Base-by-base conservation (phyloP, 2,329 filamentous ascomycete genomes). In the Phyllosticta citrichinensis region DNA sequence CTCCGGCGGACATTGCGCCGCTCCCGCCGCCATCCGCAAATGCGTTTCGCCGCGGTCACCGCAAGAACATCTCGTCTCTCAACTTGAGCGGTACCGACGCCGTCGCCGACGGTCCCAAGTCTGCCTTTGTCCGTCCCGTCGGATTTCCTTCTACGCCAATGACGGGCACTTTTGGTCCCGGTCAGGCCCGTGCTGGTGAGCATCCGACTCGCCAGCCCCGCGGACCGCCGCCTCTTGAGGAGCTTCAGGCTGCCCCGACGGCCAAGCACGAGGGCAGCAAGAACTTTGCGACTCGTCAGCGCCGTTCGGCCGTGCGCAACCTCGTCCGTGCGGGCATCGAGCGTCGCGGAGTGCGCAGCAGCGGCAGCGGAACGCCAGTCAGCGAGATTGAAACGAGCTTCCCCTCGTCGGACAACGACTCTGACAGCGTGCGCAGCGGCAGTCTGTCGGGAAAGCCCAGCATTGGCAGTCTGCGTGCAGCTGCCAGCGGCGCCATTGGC, bases 261-360 rank as follows among this genome's bases (percentile, higher is more conserved):
- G 87, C 90, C 66, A 96, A 91, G 77, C 85, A 93, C 65, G 93
- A 97, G 74, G 94, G 93, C 24, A 97, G 93, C 85, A 80, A 97
- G 84, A 99, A 99, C 79, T 99, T 99, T 76, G 88, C 89, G 11
- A 86, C 91, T 61, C 91, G 94, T 64, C 92, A 95, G 69, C 91
- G 94, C 63, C 91, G 93, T 65, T 91, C 89, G 68, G 94, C 94
- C 25, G 86, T 99, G 53, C 87, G 92, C 78, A 97, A 91, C 71
- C 83, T 99, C 56, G 89, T 97, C 64, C 89, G 89, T 65, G 93
- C 93, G 59, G 92, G 93, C 17, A 83, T 94, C 64, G 90, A 91
- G 70, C 89, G 94, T 63, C 90, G 93, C 61, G 83, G 78, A 63
- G 80, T 83, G 62, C 89, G 87, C 64, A 81, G 84, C 64, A 87